Evolutionary conservation across 805 yeast genomes (phyloP), one percentile per base, ranked within the genome.

Genomic region (Candida odintsovae): DNA sequence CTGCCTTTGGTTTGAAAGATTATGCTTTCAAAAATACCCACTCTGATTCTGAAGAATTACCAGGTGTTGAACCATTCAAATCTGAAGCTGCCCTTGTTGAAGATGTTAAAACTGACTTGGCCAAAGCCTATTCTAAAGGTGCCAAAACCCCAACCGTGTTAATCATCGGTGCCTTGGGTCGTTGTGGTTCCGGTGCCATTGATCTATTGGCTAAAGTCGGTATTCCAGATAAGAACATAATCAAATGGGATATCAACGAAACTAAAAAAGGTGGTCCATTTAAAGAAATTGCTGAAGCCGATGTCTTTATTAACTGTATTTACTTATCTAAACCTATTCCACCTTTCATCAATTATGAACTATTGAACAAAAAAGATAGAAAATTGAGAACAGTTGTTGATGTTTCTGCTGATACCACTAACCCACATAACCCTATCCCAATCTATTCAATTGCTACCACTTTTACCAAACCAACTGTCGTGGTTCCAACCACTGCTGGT

Each of bases 131-230:
- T 26, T 75, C 76, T 56, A 80, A 70, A 46, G 81, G 82, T 43
- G 85, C 83, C 26, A 76, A 71, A 57, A 74, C 71, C 58, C 99
- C 98, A 54, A 84, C 75, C 31, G 88, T 85, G 29, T 74, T 94
- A 54, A 83, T 94, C 48, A 94, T 94, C 64, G 99, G 99, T 64
- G 99, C 99, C 23, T 76, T 90, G 50, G 99, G 99, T 54, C 86
- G 99, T 75, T 94, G 98, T 72, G 99, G 99, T 46, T 82, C 95
- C 12, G 99, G 99, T 65, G 98, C 99, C 29, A 73, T 89, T 57
- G 95, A 86, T 54, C 74, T 90, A 47, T 78, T 88, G 69, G 76
- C 73, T 51, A 85, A 85, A 70, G 83, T 77, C 47, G 99, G 99
- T 49, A 71, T 94, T 48, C 96, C 98, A 45, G 94, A 87, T 39